These are phyloP conservation scores for Phoma sp. DNA, from an alignment of 2,329 filamentous ascomycete genomes.

Conservation along the genomic window DNA sequence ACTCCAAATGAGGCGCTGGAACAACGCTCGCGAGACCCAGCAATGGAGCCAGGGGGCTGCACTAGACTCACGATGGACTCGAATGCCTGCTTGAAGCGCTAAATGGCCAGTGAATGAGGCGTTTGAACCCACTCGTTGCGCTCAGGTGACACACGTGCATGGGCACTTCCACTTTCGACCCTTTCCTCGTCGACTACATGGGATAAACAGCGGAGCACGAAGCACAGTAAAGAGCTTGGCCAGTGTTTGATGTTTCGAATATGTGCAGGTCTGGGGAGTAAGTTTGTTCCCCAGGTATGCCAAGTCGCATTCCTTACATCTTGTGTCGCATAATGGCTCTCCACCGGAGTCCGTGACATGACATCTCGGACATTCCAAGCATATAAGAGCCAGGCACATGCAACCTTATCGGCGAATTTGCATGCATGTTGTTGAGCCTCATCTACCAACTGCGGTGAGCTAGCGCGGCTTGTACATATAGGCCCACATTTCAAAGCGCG, in stretches of 20 bases:
- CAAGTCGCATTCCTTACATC: conserved; percentile 7
- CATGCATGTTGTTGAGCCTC: conserved; percentile 22
- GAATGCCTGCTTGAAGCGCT: neutral
- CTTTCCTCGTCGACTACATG: neutral
- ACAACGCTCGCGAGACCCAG: neutral
- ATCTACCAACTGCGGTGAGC: conserved; percentile 12
- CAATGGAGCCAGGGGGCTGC: no score
- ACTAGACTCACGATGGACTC: no score
- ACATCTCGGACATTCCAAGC: neutral
- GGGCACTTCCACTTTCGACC: neutral
- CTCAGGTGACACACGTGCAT: neutral
- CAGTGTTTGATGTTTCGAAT: conserved; percentile 1
- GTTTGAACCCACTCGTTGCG: neutral
- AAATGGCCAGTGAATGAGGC: neutral
- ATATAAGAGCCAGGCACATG: conserved; percentile 5
- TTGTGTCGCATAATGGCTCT: conserved; percentile 15
- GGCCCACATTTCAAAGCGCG: conserved; percentile 14
- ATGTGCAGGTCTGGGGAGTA: neutral
- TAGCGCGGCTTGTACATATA: conserved; percentile 19
- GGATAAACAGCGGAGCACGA: neutral
- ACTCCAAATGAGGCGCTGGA: neutral
- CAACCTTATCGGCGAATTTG: conserved; percentile 11
- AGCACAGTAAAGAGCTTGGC: neutral
- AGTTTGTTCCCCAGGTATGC: conserved; percentile 5
- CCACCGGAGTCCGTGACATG: conserved; percentile 7